Conservation (phyloP, 805 yeast genomes). For the Wickerhamomyces mucosus region DNA sequence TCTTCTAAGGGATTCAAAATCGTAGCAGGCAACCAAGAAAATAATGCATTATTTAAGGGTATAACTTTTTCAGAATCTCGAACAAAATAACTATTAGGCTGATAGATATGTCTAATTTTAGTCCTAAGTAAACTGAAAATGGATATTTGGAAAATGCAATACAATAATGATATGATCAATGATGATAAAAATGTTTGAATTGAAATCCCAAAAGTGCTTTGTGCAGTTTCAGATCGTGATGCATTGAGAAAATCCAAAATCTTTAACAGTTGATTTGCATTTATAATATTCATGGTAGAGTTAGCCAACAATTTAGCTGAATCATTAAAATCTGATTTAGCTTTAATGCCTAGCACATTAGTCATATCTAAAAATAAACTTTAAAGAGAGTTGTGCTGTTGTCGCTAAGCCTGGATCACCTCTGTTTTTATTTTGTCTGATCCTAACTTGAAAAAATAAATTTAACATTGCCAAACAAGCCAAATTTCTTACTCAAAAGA, state of each 20-base stretch:
- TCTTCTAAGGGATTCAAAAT: conserved; percentile 29
- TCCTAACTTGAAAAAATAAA: too few relatives aligned
- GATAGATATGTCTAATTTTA: conserved; percentile 36
- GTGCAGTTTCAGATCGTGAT: conserved; percentile 51
- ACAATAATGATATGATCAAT: conserved; percentile 40
- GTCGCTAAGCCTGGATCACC: too few relatives aligned
- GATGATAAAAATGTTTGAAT: conserved; percentile 47
- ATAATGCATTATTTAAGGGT: conserved; percentile 31
- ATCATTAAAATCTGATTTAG: background rate
- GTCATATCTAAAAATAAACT: too few relatives aligned
- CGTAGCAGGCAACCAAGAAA: conserved; percentile 47
- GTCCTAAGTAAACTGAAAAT: conserved; percentile 30
- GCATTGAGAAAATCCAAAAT: conserved; percentile 35
- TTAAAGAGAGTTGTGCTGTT: too few relatives aligned
- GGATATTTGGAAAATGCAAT: conserved; percentile 43
- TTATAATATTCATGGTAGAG: background rate
- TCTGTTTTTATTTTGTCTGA: too few relatives aligned
- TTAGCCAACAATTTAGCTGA: background rate
- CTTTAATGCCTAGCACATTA: too few relatives aligned
- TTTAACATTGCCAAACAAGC: too few relatives aligned
- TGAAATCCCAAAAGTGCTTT: conserved; percentile 47
- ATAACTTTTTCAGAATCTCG: conserved; percentile 29
- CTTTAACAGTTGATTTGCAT: conserved; percentile 11
- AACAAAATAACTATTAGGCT: conserved; percentile 38
- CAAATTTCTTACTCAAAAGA: too few relatives aligned